These are phyloP conservation scores for Herpetomonas samuelpessoai DNA, from an alignment of 208 protist species.

Conservation along the genomic window DNA sequence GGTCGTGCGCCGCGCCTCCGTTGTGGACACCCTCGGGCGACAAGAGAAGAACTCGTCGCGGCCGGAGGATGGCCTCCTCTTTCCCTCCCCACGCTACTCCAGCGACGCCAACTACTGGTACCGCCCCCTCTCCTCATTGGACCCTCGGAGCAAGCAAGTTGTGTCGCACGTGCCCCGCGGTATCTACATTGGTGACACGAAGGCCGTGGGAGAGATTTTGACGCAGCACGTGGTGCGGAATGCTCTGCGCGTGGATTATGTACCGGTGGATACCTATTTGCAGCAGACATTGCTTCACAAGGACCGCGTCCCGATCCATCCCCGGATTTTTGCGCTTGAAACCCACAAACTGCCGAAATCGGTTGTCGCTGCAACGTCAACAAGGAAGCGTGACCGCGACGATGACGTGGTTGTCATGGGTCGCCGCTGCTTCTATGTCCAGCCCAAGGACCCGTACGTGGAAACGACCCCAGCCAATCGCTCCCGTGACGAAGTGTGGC, in stretches of 20 bases:
- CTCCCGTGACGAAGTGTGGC: not conserved
- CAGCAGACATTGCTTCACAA: not conserved
- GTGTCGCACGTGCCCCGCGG: not conserved
- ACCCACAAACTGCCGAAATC: not conserved
- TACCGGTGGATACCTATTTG: slow-evolving; percentile 1
- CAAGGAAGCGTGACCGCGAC: not conserved
- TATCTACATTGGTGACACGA: not conserved
- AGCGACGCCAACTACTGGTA: slow-evolving; percentile 12
- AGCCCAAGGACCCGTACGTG: not conserved
- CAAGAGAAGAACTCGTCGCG: not conserved
- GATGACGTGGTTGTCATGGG: not conserved
- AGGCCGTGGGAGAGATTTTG: not conserved
- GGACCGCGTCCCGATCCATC: slow-evolving; percentile 1
- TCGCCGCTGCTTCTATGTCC: not conserved
- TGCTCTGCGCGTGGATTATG: slow-evolving; percentile 2
- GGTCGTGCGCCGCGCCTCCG: slow-evolving; percentile 6
- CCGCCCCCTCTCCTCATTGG: slow-evolving; percentile 2
- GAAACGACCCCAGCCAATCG: not conserved
- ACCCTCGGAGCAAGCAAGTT: slow-evolving; percentile 3
- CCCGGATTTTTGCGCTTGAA: slow-evolving; percentile 4
- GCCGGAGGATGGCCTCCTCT: not conserved
- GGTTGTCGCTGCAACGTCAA: not conserved
- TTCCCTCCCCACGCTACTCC: slow-evolving; percentile 11
- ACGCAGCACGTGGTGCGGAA: not conserved
- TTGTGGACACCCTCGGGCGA: not conserved